Evolutionary conservation across 495 filamentous ascomycete genomes (phyloP), one percentile per base, ranked within the genome.

Genomic region (Tuber indicum): DNA sequence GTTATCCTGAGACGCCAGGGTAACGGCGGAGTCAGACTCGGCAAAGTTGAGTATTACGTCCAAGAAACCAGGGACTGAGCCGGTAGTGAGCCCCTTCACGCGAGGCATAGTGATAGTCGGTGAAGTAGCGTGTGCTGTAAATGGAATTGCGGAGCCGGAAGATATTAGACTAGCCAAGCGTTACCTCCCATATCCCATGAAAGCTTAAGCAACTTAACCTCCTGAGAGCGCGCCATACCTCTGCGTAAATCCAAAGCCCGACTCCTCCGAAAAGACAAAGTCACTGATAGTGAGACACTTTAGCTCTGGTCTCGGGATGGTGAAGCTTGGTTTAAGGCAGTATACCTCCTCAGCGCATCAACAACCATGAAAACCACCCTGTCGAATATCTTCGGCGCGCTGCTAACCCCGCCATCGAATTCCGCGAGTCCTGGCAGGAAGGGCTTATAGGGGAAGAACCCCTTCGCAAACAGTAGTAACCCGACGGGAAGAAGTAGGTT

Each of bases 41-140:
- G 95, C 93, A 83, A 99, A 93, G 83, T 97, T 99, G 62, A 99
- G 89, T 73, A 99, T 95, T 39, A 97, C 92, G 84, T 99, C 96
- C 43, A 98, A 89, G 84, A 99, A 99, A 2, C 95, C 97, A 16
- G 96, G 96, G 71, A 97, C 93, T 7, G 94, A 97, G 71, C 96
- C 96, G 4, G 96, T 98, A 5, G 96, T 98, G 72, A 99, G 94
- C 32, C 96, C 94, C 85, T 99, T 99, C 79, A 99, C 89, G 44
- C 96, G 91, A 74, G 96, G 96, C 96, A 99, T 97, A 39, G 96
- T 99, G 78, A 99, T 95, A 23, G 96, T 99, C 16, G 96, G 96
- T 66, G 96, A 92, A 14, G 92, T 91, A n/a, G 96, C 96, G 88
- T 97, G 92, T 42, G 94, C 95, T 23, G 96, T 98, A 82, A 97